Evolutionary conservation across 257 asterid species (phyloP), one percentile per base, ranked within the genome.

Genomic region (Nicotiana tomentosiformis): DNA sequence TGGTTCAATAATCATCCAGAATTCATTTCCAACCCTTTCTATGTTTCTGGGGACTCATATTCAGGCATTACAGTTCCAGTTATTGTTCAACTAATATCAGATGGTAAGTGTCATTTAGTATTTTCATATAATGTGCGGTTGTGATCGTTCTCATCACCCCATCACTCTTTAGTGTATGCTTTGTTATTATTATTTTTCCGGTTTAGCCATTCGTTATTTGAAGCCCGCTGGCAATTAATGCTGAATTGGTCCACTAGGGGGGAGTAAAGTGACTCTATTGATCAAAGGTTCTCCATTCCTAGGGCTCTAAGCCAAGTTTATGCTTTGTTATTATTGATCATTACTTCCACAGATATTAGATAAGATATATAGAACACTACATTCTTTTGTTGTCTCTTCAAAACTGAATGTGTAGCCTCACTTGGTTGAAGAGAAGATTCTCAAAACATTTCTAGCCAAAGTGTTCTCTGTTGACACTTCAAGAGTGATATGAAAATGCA

Each of bases 21-120:
- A 18, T 87, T 89, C 43, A 65, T 83, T 2, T 83, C 60, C 8
- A 84, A 87, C 80, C 89, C 84, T 0, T 20, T 87, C 3, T 89
- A 86, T 51, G 46, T 90, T 26, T 83, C 61, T 11, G 93, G 93
- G 37, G 91, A 87, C 32, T 90, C 92, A 1, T 90, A 87, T 58
- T 89, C 84, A 5, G 93, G 86, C 10, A 70, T 67, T 65, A n/a
- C 83, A 7, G 20, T 81, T 66, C 92, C 93, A 5, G 51, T 86
- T 20, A 16, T 87, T n/a, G 84, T 72, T n/a, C 70, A 23, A 55
- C 70, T 83, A 51, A 87, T 90, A 79, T 62, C 82, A 1, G 4
- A 81, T 80, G 90, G 93, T 87, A 43, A 26, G 9, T 9, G 60
- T 8, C 30, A 55, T 5, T 15, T 12, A 37, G 29, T 78, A 2